These are phyloP conservation scores for Limtongozyma cylindracea DNA, from an alignment of 805 yeast species.

Conservation along the genomic window DNA sequence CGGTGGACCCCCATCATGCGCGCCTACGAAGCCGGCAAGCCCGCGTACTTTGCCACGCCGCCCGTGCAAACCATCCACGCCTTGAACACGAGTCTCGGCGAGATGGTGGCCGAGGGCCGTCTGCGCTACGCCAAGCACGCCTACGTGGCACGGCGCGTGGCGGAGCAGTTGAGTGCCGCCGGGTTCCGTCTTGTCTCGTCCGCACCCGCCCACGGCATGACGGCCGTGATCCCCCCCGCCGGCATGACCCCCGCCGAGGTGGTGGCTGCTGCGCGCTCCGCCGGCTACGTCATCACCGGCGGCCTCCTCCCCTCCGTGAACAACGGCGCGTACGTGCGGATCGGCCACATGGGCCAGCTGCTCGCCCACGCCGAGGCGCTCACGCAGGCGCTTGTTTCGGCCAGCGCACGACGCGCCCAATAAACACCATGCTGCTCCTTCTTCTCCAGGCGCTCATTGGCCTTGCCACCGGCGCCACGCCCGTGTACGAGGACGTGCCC, in stretches of 20 bases:
- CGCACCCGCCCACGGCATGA: slow-evolving; percentile 79
- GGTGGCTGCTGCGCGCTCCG: slow-evolving; percentile 25
- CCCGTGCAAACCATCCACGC: slow-evolving; percentile 1
- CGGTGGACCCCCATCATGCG: slow-evolving; percentile 1
- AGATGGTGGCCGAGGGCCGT: too few relatives aligned
- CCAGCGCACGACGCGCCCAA: too few relatives aligned
- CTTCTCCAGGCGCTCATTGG: too few relatives aligned
- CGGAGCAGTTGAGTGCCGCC: slow-evolving; percentile 22
- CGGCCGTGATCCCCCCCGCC: slow-evolving; percentile 68
- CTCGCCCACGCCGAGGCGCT: too few relatives aligned
- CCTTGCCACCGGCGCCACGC: too few relatives aligned
- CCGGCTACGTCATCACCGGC: slow-evolving; percentile 65
- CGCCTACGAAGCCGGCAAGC: slow-evolving; percentile 1
- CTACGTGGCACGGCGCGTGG: slow-evolving; percentile 39
- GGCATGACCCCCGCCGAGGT: slow-evolving; percentile 42
- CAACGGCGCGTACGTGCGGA: slow-evolving; percentile 67
- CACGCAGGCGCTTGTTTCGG: too few relatives aligned
- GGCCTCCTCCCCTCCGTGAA: slow-evolving; percentile 70
- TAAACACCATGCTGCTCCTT: too few relatives aligned
- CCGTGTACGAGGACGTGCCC: slow-evolving; percentile 10
- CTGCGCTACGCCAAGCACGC: slow-evolving; percentile 39
- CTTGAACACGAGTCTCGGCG: slow-evolving; percentile 1
- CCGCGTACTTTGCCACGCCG: slow-evolving; percentile 2
- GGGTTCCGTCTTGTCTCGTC: slow-evolving; percentile 51
- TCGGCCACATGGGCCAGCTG: slow-evolving; percentile 99